Evolutionary conservation across 345 rosid species (phyloP).

Genomic region (Pelargonium nanum): DNA sequence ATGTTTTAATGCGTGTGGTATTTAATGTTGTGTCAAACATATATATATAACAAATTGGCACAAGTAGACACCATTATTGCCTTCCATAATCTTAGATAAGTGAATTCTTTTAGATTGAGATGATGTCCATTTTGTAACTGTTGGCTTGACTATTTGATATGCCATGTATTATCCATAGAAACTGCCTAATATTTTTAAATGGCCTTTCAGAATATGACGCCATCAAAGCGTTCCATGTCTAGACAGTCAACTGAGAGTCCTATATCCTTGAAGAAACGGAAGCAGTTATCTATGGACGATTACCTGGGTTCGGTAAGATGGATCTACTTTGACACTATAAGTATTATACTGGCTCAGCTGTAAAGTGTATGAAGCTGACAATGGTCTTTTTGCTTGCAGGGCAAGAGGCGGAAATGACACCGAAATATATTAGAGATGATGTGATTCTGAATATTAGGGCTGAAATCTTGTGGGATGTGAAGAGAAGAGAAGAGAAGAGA

Average conservation of each 20-base stretch:
- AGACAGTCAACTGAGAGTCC: constrained; percentile 68
- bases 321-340: neutral
- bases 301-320: constrained; percentile 46
- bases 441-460: too few species aligned
- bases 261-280: constrained; percentile 50
- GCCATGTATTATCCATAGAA: neutral
- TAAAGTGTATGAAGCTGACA: neutral
- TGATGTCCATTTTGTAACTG: neutral
- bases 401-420: constrained; percentile 17
- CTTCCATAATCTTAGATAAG: too few species aligned
- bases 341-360: neutral
- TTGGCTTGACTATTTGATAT: neutral
- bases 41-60: too few species aligned
- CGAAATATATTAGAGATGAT: too few species aligned
- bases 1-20: too few species aligned
- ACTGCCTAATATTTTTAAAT: neutral
- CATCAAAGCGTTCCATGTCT: constrained; percentile 54
- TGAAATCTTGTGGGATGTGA: too few species aligned
- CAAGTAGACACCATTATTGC: too few species aligned
- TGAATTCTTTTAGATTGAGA: too few species aligned
- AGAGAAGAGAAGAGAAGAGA: too few species aligned
- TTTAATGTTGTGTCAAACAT: too few species aligned
- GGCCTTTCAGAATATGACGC: constrained; percentile 43
- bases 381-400: constrained; percentile 6
- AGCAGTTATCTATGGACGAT: constrained; percentile 83